Base-by-base conservation (phyloP, 805 yeast genomes). In the Saccharomycopsis sp. region DNA sequence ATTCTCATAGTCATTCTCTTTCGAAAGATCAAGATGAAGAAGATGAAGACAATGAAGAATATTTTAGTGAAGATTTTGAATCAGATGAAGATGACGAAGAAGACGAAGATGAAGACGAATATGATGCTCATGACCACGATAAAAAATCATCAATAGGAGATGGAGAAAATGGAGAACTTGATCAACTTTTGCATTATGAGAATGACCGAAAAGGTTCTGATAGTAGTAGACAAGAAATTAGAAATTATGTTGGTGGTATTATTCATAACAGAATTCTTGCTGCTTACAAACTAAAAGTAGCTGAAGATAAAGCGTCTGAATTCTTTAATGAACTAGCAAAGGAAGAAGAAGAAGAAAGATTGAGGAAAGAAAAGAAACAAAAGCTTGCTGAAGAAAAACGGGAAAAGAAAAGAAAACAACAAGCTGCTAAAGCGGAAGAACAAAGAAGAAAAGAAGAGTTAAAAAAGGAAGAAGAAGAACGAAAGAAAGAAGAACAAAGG, bases 11-110 rank as follows among this genome's bases (percentile, higher is more conserved):
- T n/a, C n/a, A n/a, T n/a, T n/a, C n/a, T n/a, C n/a, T n/a, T n/a
- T n/a, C n/a, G 15, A n/a, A 31, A 31, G 35, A 18, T 12, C 14
- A 31, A 12, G 35, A 19, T 12, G 25, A 9, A 18, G 35, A 20
- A 31, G 15, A 10, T 12, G 14, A 32, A 6, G 12, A 27, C 14
- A 14, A 31, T 19, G 35, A 20, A 12, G 12, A 64, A 51, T 65
- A 66, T 14, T 69, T 63, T 50, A 71, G 38, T 20, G 38, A 45
- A 25, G 39, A 36, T n/a, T n/a, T n/a, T n/a, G n/a, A n/a, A n/a
- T n/a, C n/a, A 95, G 88, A 61, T 94, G 81, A 55, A 74, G 81
- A 55, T 66, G 83, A 18, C 4, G 37, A 35, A 14, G 6, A 35
- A n/a, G 19, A 36, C 5, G 25, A 19, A 19, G 37, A 17, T 10